These are phyloP conservation scores for Thelonectria rubi DNA, from an alignment of 2,329 filamentous ascomycete species.

Conservation along the genomic window DNA sequence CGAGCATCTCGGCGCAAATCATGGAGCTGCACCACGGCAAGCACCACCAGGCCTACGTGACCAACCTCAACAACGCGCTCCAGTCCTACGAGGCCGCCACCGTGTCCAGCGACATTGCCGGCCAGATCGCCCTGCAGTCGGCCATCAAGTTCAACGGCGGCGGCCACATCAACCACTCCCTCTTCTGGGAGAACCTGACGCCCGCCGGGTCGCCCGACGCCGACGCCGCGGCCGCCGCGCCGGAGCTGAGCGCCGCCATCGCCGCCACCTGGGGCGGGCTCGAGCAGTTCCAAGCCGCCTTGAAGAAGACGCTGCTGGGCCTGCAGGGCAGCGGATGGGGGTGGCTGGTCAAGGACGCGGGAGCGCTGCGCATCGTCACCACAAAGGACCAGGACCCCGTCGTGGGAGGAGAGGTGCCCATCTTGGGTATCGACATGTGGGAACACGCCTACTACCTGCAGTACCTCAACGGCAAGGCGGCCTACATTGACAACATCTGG, in stretches of 20 bases:
- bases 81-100: conserved; percentile 66
- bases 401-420: conserved; percentile 68
- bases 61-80: conserved; percentile 75
- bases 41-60: conserved; percentile 83
- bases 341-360: conserved; percentile 77
- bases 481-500: conserved; percentile 81
- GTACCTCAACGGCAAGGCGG: conserved; percentile 80
- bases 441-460: conserved; percentile 92
- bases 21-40: conserved; percentile 85
- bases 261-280: conserved; percentile 73
- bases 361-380: conserved; percentile 73
- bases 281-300: conserved; percentile 70
- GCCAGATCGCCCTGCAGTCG: conserved; percentile 73
- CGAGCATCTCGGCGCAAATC: conserved; percentile 78
- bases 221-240: conserved; percentile 61
- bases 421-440: conserved; percentile 90
- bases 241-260: conserved; percentile 69
- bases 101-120: conserved; percentile 65
- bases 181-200: conserved; percentile 89
- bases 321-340: conserved; percentile 90
- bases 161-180: conserved; percentile 90
- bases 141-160: conserved; percentile 89
- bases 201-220: conserved; percentile 68
- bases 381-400: conserved; percentile 90
- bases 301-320: conserved; percentile 71